Conservation (phyloP, 441 rosid genomes). For the Jatropha multifida region DNA sequence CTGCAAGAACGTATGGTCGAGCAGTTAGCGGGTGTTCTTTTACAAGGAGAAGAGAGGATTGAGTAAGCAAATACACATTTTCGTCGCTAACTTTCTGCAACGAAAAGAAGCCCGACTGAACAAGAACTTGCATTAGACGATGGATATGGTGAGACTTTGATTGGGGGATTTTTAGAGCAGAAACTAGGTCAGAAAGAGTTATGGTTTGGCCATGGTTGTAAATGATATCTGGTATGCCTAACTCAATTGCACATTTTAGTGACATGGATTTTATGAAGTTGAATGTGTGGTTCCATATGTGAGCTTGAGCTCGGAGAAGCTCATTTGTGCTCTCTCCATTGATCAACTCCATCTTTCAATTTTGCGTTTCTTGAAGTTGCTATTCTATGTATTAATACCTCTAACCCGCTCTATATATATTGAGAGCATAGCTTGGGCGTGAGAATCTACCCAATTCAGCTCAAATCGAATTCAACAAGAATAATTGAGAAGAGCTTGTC, state of each 20-base stretch:
- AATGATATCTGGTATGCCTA: constrained; percentile 25
- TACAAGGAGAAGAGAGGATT: constrained; percentile 21
- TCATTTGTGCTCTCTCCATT: not conserved
- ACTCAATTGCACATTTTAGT: constrained; percentile 29
- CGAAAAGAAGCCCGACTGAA: constrained; percentile 34
- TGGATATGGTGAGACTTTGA: constrained; percentile 13
- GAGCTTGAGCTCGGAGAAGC: constrained; percentile 29
- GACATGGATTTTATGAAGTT: constrained; percentile 31
- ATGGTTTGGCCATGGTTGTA: constrained; percentile 24
- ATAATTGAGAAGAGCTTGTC: too few species aligned
- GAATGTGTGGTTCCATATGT: constrained; percentile 19
- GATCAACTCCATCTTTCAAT: not conserved
- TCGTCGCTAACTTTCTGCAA: not conserved
- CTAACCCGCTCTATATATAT: too few species aligned
- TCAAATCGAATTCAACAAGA: too few species aligned
- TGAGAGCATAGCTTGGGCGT: too few species aligned
- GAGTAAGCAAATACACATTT: constrained; percentile 27
- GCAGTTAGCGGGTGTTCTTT: constrained; percentile 12
- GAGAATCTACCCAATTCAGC: too few species aligned
- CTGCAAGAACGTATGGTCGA: not conserved
- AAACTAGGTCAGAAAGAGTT: constrained; percentile 15
- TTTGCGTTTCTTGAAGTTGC: too few species aligned
- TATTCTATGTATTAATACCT: too few species aligned
- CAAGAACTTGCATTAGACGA: constrained; percentile 34
- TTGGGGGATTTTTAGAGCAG: constrained; percentile 10